These are phyloP conservation scores for Microthlaspi erraticum DNA, from an alignment of 345 rosid genomes.

Conservation along the genomic window DNA sequence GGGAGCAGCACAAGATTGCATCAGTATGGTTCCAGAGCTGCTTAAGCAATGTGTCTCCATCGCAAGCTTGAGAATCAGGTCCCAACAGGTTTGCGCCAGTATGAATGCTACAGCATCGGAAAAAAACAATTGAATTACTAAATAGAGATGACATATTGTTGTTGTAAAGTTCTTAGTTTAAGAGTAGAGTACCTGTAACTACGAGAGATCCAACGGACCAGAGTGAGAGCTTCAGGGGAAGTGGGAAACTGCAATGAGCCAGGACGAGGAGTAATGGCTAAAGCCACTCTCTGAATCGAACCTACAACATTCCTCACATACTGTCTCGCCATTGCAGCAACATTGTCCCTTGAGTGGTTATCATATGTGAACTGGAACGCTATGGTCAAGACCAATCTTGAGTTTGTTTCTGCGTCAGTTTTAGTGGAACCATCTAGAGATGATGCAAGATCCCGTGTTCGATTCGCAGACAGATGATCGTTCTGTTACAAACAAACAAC, in stretches of 20 bases:
- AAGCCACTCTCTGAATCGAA: conserved; percentile 96
- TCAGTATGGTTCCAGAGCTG: conserved; percentile 88
- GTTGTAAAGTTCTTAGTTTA: background rate
- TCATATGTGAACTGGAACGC: conserved; percentile 93
- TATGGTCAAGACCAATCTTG: conserved; percentile 83
- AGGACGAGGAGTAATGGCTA: conserved; percentile 82
- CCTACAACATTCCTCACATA: conserved; percentile 86
- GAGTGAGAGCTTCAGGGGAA: conserved; percentile 90
- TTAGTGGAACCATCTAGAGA: conserved; percentile 68
- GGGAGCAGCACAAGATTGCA: conserved; percentile 90
- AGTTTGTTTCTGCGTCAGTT: conserved; percentile 51
- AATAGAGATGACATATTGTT: background rate
- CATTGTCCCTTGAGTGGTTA: conserved; percentile 79
- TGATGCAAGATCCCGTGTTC: conserved; percentile 91
- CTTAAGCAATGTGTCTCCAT: conserved; percentile 73
- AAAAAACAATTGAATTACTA: background rate
- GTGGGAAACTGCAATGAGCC: conserved; percentile 63
- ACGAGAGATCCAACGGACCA: conserved; percentile 76
- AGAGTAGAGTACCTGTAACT: conserved; percentile 76
- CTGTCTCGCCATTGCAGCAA: conserved; percentile 95
- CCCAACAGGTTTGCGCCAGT: conserved; percentile 68
- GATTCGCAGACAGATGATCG: conserved; percentile 51
- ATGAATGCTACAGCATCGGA: conserved; percentile 53
- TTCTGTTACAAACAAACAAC: conserved; percentile 17
- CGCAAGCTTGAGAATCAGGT: conserved; percentile 49